These are phyloP conservation scores for Globisporangium uncinulatum DNA, from an alignment of 352 stramenopile species.

Conservation along the genomic window DNA sequence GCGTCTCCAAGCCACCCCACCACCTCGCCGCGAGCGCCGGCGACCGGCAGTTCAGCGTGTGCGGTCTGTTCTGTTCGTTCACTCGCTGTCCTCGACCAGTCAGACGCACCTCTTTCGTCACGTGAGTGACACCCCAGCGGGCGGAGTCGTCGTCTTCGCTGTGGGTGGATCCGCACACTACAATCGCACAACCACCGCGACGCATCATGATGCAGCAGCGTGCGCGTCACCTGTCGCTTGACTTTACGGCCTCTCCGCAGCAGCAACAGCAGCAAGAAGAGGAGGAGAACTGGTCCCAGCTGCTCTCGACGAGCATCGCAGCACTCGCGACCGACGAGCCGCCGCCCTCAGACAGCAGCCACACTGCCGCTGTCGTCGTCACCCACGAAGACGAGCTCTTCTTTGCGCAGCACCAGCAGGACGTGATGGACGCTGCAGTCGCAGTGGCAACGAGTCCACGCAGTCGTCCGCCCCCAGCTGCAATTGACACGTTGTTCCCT, in stretches of 20 bases:
- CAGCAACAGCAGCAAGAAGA: conserved; percentile 10
- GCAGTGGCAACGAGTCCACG: conserved; percentile 14
- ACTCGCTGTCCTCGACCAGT: not conserved
- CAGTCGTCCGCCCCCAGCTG: not conserved
- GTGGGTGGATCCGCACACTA: conserved; percentile 11
- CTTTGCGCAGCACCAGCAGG: conserved; percentile 16
- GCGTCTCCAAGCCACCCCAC: no score
- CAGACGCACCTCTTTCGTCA: not conserved
- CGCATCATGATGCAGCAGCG: conserved; percentile 42
- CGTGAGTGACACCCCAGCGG: conserved; percentile 15
- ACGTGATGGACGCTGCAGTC: conserved; percentile 15
- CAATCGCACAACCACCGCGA: not conserved
- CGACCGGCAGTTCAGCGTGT: not conserved
- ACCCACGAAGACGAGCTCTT: conserved; percentile 9
- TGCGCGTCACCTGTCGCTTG: conserved; percentile 55
- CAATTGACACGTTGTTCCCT: conserved; percentile 13
- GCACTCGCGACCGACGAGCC: conserved; percentile 35
- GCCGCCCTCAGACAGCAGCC: not conserved
- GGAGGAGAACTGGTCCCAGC: conserved; percentile 54
- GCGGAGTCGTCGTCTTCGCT: conserved; percentile 17
- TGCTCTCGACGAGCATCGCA: conserved; percentile 60
- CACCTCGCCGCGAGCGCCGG: no score
- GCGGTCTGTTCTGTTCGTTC: not conserved
- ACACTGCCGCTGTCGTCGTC: no score
- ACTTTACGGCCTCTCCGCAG: conserved; percentile 32